These are phyloP conservation scores for Aspergillus bridgeri DNA, from an alignment of 495 filamentous ascomycete genomes.

Conservation along the genomic window DNA sequence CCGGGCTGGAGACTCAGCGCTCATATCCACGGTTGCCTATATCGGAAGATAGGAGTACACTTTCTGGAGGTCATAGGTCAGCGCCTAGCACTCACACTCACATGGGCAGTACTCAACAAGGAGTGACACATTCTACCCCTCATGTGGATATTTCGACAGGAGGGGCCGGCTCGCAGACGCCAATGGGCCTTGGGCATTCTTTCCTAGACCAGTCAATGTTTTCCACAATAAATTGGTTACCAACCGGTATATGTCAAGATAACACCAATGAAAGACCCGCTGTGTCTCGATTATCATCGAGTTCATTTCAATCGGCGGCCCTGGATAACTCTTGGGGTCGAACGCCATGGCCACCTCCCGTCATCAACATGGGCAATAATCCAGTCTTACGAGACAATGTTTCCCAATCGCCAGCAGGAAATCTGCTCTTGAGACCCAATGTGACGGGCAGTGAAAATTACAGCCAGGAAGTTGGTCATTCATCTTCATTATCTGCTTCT, in stretches of 20 bases:
- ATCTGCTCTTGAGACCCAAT: constrained; percentile 19
- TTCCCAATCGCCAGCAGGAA: constrained; percentile 22
- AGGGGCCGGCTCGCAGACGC: constrained; percentile 20
- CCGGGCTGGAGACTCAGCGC: constrained; percentile 5
- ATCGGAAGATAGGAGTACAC: constrained; percentile 9
- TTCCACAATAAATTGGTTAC: constrained; percentile 40
- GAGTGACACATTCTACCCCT: constrained; percentile 8
- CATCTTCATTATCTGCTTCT: background rate
- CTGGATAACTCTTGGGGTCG: constrained; percentile 19
- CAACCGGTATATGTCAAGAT: constrained; percentile 23
- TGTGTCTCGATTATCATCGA: constrained; percentile 12
- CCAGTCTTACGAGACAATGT: constrained; percentile 18
- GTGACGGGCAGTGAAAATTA: constrained; percentile 13
- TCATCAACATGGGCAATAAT: constrained; percentile 19
- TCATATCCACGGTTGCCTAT: constrained; percentile 16
- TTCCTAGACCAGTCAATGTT: constrained; percentile 25
- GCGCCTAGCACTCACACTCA: constrained; percentile 10
- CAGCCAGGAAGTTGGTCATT: background rate
- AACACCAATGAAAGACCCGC: constrained; percentile 9
- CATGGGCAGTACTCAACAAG: constrained; percentile 16
- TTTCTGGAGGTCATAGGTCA: constrained; percentile 10
- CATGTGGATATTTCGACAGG: constrained; percentile 19
- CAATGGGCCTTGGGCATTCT: constrained; percentile 23
- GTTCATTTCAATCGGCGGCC: constrained; percentile 16
- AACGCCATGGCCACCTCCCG: constrained; percentile 32